A percentile compares a stretch with the other conserved stretches of the same genome.
These are phyloP conservation scores for Blakeslea trispora DNA, from an alignment of 371 early-diverging fungal species.

Conservation along the genomic window DNA sequence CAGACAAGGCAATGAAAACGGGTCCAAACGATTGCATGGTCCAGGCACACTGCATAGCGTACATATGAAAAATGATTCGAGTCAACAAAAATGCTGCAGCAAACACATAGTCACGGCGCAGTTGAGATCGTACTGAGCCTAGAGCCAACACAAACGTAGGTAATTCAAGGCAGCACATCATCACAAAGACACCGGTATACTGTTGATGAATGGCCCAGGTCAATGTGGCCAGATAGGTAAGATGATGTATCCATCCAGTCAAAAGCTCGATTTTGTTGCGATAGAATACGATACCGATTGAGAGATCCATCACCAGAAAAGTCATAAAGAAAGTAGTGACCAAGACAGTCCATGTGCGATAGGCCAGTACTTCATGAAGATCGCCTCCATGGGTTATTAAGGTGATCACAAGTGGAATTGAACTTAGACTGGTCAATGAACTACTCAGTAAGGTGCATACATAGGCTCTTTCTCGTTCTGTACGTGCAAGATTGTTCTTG, in stretches of 20 bases:
- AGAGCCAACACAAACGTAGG: conserved; percentile 46
- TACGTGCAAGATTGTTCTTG: conserved; percentile 13
- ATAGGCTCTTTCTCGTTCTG: conserved; percentile 39
- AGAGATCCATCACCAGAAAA: conserved; percentile 50
- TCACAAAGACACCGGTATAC: conserved; percentile 31
- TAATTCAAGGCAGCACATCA: conserved; percentile 41
- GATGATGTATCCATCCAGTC: conserved; percentile 62
- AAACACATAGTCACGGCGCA: conserved; percentile 46
- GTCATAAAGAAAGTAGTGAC: conserved; percentile 42
- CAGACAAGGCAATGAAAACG: conserved; percentile 17
- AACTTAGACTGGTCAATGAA: conserved; percentile 26
- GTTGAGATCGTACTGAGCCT: conserved; percentile 32
- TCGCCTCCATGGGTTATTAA: conserved; percentile 16
- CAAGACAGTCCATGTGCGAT: conserved; percentile 34
- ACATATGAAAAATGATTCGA: conserved; percentile 46
- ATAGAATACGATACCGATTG: conserved; percentile 48
- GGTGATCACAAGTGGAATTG: conserved; percentile 32
- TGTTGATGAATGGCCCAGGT: conserved; percentile 31
- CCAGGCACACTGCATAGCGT: conserved; percentile 26
- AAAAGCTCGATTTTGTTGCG: conserved; percentile 47
- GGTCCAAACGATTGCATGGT: conserved; percentile 16
- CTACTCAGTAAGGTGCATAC: conserved; percentile 40
- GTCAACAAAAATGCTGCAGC: conserved; percentile 39
- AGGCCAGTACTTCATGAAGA: conserved; percentile 14
- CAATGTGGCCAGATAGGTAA: conserved; percentile 38